phyloP scores from a whole-genome alignment of 2,329 filamentous ascomycete genomes.

The Didymella keratinophila region DNA sequence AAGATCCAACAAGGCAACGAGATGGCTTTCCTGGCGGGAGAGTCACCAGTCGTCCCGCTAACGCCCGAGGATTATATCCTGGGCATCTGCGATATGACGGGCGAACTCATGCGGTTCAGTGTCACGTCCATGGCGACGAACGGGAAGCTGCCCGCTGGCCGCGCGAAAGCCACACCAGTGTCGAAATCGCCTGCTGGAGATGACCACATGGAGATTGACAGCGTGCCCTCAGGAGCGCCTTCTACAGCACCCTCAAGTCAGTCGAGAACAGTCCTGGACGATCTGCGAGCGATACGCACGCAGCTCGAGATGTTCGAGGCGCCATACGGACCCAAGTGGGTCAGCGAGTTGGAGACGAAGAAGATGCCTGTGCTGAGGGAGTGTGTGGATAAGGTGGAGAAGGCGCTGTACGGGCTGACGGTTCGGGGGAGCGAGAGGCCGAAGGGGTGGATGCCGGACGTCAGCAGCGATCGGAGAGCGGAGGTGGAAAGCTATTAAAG shows the following conservation, averaged over 20 bases:
- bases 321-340: constrained; percentile 62
- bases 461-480: constrained; percentile 56
- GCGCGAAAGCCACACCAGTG: constrained; percentile 26
- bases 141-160: constrained; percentile 59
- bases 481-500: constrained; percentile 53
- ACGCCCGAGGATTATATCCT: constrained; percentile 87
- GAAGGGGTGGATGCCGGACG: constrained; percentile 89
- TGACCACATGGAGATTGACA: constrained; percentile 48
- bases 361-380: constrained; percentile 88
- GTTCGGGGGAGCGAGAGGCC: constrained; percentile 89
- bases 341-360: constrained; percentile 68
- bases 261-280: constrained; percentile 73
- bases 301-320: constrained; percentile 77
- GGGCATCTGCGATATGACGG: constrained; percentile 91
- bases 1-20: constrained; percentile 3
- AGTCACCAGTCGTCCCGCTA: constrained; percentile 61
- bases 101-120: constrained; percentile 96
- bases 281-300: constrained; percentile 80
- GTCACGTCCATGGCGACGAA: constrained; percentile 85
- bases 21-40: neutral
- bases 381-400: constrained; percentile 94
- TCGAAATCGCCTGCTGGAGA: constrained; percentile 26
- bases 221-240: constrained; percentile 25
- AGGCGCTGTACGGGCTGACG: constrained; percentile 83
- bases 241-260: constrained; percentile 14